Evolutionary conservation across 2,329 filamentous ascomycete genomes (phyloP).

Genomic region (Paecilomyces fulvus): DNA sequence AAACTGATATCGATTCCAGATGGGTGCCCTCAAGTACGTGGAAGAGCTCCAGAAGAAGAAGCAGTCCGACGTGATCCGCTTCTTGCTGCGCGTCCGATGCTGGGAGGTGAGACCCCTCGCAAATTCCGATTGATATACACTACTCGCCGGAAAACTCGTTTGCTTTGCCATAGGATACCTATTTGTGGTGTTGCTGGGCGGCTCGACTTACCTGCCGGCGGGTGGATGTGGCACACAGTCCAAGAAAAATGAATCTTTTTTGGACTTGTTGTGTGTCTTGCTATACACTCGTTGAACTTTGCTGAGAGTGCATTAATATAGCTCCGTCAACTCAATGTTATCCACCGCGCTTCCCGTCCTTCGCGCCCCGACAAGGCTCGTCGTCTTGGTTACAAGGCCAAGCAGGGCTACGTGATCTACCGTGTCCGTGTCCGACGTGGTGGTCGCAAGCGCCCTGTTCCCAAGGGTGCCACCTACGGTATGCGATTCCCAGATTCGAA

Average conservation of each 20-base stretch:
- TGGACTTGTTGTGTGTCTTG: conserved; percentile 49
- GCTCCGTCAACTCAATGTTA: conserved; percentile 99
- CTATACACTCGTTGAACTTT: conserved; percentile 99
- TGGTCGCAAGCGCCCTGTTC: conserved; percentile 93
- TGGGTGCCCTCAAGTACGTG: conserved; percentile 99
- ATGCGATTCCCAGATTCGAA: conserved; percentile 32
- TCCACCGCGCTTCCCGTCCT: conserved; percentile 96
- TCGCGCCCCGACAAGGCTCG: conserved; percentile 99
- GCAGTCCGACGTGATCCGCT: conserved; percentile 99
- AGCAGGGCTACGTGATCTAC: conserved; percentile 99
- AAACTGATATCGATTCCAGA: conserved; percentile 43
- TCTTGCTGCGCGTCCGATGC: conserved; percentile 99
- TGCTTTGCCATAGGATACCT: conserved; percentile 26
- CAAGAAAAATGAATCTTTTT: conserved; percentile 7
- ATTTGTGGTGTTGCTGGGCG: conserved; percentile 22
- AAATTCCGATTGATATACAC: conserved; percentile 27
- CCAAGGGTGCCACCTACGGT: conserved; percentile 99
- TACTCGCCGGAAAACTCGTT: conserved; percentile 26
- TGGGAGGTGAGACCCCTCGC: conserved; percentile 67
- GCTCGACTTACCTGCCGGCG: conserved; percentile 24
- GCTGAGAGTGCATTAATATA: conserved; percentile 99
- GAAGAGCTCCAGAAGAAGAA: conserved; percentile 99
- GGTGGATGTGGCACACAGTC: conserved; percentile 39
- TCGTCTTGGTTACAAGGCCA: conserved; percentile 99
- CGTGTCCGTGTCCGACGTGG: conserved; percentile 95